phyloP scores from a whole-genome alignment of 1,284 basidiomycete species.

The Irpex sp. region DNA sequence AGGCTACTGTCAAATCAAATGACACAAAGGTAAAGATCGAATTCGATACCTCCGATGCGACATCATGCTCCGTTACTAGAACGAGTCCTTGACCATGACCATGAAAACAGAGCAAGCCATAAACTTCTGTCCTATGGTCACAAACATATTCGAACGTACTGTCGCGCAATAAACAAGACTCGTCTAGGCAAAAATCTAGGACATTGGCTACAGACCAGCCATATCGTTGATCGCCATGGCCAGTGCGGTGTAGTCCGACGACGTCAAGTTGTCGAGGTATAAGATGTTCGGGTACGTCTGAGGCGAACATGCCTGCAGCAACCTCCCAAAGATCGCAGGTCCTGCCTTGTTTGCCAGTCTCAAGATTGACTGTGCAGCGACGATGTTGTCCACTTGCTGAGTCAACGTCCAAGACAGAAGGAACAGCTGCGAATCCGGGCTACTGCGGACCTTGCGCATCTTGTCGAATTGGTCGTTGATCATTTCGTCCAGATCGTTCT shows the following conservation, averaged over 20 bases:
- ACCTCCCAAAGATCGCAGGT: not conserved
- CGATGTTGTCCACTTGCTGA: constrained; percentile 2
- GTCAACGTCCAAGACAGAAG: constrained; percentile 9
- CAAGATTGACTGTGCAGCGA: not conserved
- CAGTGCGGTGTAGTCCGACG: constrained; percentile 1
- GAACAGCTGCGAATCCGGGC: not conserved
- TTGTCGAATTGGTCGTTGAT: constrained; percentile 4
- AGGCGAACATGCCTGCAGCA: not conserved
- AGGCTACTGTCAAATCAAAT: too few relatives aligned
- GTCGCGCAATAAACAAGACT: too few relatives aligned
- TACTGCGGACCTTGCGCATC: not conserved
- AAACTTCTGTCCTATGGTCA: too few relatives aligned
- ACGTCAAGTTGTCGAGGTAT: constrained; percentile 3
- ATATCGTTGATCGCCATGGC: constrained; percentile 3
- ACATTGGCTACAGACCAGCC: not conserved
- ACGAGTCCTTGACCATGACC: too few relatives aligned
- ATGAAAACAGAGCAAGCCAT: too few relatives aligned
- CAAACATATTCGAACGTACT: too few relatives aligned
- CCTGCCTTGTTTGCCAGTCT: not conserved
- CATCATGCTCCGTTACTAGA: too few relatives aligned
- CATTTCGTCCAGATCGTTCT: not conserved
- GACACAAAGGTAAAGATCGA: too few relatives aligned
- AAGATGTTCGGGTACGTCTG: constrained; percentile 7
- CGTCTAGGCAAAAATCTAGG: too few relatives aligned
- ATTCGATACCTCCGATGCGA: too few relatives aligned